Conservation (phyloP, 768 basidiomycete genomes). For the Gloeopeniophorella convolvens region DNA sequence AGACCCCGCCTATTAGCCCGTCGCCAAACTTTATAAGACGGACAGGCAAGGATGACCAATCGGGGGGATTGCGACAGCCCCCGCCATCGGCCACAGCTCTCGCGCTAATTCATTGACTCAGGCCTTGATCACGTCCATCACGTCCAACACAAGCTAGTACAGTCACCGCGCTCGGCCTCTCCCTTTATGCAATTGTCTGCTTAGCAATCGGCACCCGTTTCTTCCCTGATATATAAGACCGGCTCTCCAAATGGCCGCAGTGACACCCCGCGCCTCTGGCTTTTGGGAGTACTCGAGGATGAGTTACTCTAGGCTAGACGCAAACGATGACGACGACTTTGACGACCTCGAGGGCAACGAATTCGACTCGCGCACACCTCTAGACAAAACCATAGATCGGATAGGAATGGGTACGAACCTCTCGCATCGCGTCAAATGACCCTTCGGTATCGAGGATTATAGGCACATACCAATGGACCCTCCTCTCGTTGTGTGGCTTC, state of each 20-base stretch:
- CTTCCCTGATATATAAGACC: constrained; percentile 4
- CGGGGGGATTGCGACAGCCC: constrained; percentile 5
- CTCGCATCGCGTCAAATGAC: no score
- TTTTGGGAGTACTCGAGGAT: constrained; percentile 40
- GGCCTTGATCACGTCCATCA: no score
- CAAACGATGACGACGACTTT: constrained; percentile 32
- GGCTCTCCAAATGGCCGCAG: constrained; percentile 17
- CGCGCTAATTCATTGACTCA: constrained; percentile 9
- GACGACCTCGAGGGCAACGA: constrained; percentile 24
- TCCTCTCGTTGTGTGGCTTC: constrained; percentile 81
- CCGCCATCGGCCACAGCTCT: no score
- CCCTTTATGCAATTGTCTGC: neutral
- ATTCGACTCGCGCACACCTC: constrained; percentile 34
- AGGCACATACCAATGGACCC: constrained; percentile 76
- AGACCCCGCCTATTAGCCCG: no score
- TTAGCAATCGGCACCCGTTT: neutral
- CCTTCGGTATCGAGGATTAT: no score
- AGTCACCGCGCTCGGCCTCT: neutral
- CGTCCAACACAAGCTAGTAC: no score
- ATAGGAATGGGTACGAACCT: constrained; percentile 87
- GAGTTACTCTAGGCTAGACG: constrained; percentile 30
- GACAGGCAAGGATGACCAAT: neutral
- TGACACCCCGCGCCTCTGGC: constrained; percentile 42
- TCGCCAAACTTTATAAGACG: neutral
- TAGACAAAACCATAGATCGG: constrained; percentile 83